Conservation (phyloP, 108 stramenopile genomes). For the Skeletonema potamos region DNA sequence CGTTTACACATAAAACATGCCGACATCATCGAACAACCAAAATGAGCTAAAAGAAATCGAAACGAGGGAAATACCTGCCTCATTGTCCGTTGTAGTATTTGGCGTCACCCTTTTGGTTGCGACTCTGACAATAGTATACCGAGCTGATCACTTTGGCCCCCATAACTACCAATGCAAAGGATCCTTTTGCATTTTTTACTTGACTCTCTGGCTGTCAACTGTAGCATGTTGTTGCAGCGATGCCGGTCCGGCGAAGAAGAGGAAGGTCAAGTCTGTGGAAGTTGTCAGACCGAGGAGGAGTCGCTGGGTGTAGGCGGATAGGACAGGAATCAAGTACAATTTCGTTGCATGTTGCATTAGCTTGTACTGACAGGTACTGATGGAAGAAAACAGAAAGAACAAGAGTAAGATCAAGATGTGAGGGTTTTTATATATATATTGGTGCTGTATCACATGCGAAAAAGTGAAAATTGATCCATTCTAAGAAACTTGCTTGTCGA, state of each 20-base stretch:
- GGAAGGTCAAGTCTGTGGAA: not conserved
- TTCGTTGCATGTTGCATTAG: not conserved
- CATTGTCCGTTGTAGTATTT: not conserved
- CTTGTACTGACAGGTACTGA: not conserved
- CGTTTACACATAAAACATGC: not conserved
- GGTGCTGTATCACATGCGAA: too few relatives aligned
- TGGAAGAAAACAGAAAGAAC: too few relatives aligned
- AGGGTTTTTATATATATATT: too few relatives aligned
- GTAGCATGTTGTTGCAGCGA: not conserved
- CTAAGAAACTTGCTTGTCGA: too few relatives aligned
- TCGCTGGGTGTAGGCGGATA: not conserved
- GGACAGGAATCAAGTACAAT: not conserved
- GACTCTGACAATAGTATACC: not conserved
- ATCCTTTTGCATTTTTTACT: not conserved
- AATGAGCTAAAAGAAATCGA: not conserved
- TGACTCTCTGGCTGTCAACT: not conserved
- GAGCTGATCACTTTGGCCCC: not conserved
- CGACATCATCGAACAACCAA: not conserved
- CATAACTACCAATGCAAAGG: not conserved
- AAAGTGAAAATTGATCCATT: too few relatives aligned
- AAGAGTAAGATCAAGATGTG: too few relatives aligned
- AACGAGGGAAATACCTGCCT: not conserved
- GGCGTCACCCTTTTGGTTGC: not conserved
- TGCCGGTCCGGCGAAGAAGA: not conserved
- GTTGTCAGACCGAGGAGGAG: not conserved